These are phyloP conservation scores for Stentor roeselii DNA, from an alignment of 73 alveolate species.

Conservation along the genomic window DNA sequence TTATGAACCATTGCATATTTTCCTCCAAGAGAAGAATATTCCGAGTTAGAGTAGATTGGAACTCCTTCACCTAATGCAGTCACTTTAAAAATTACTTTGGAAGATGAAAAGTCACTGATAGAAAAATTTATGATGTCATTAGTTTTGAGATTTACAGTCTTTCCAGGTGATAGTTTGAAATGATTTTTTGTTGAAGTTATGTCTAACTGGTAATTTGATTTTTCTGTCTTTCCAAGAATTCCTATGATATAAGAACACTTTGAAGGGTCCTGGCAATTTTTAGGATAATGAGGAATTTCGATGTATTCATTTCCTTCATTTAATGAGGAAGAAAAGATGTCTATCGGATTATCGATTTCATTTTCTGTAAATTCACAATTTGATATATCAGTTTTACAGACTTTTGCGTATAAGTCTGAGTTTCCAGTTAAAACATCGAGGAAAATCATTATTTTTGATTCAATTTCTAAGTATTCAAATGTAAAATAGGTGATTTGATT, in stretches of 20 bases:
- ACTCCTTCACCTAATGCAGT: not conserved
- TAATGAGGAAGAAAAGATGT: not conserved
- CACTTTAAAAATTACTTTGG: no score
- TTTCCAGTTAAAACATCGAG: not conserved
- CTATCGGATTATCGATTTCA: not conserved
- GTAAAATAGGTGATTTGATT: not conserved
- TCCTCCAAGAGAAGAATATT: no score
- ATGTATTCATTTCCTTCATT: not conserved
- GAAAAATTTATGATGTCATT: no score
- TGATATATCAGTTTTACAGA: not conserved
- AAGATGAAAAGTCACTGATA: not conserved
- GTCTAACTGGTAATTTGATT: not conserved
- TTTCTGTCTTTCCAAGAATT: not conserved
- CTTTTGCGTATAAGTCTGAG: slow-evolving; percentile 23
- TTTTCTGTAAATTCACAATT: slow-evolving; percentile 9
- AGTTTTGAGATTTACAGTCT: no score
- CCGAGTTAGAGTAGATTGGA: not conserved
- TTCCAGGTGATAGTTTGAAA: not conserved
- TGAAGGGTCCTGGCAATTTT: not conserved
- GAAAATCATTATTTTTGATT: not conserved
- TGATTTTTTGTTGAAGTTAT: not conserved
- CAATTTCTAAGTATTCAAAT: not conserved
- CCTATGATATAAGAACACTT: not conserved
- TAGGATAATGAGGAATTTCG: not conserved
- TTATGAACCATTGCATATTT: not conserved